phyloP scores from a whole-genome alignment of 192 early-diverging fungal genomes.

The Lobulomyces angularis region DNA sequence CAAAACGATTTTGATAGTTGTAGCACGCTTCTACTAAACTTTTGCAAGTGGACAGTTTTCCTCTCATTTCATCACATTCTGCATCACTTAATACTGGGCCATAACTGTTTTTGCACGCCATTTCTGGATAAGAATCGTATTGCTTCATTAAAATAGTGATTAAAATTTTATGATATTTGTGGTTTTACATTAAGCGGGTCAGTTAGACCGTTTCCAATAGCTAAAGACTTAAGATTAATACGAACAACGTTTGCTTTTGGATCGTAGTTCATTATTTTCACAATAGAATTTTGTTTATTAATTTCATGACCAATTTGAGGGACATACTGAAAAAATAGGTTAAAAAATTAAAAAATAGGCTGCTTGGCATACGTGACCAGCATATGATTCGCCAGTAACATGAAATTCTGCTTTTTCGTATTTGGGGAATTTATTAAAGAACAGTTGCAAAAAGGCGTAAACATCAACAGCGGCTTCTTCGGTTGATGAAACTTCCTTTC shows the following conservation, averaged over 20 bases:
- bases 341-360: background rate
- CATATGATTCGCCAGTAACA: slow-evolving; percentile 73
- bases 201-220: slow-evolving; percentile 86
- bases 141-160: slow-evolving; percentile 2
- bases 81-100: slow-evolving; percentile 61
- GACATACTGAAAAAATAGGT: background rate
- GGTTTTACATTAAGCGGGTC: slow-evolving; percentile 59
- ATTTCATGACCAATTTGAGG: background rate
- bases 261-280: slow-evolving; percentile 5
- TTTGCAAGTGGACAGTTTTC: slow-evolving; percentile 60
- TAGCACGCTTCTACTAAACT: slow-evolving; percentile 72
- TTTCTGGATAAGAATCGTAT: background rate
- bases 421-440: slow-evolving; percentile 75
- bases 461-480: slow-evolving; percentile 72
- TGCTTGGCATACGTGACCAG: slow-evolving; percentile 16
- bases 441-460: slow-evolving; percentile 85
- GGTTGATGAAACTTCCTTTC: slow-evolving; percentile 52
- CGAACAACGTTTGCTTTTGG: slow-evolving; percentile 27
- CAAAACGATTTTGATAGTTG: slow-evolving; percentile 58
- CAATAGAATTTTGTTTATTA: slow-evolving; percentile 7
- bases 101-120: slow-evolving; percentile 30
- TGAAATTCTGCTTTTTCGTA: slow-evolving; percentile 70
- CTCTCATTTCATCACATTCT: slow-evolving; percentile 65
- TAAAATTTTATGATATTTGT: slow-evolving; percentile 35
- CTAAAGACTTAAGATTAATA: slow-evolving; percentile 61